Base-by-base conservation (phyloP, 2,329 filamentous ascomycete genomes). In the Botrytis aclada region DNA sequence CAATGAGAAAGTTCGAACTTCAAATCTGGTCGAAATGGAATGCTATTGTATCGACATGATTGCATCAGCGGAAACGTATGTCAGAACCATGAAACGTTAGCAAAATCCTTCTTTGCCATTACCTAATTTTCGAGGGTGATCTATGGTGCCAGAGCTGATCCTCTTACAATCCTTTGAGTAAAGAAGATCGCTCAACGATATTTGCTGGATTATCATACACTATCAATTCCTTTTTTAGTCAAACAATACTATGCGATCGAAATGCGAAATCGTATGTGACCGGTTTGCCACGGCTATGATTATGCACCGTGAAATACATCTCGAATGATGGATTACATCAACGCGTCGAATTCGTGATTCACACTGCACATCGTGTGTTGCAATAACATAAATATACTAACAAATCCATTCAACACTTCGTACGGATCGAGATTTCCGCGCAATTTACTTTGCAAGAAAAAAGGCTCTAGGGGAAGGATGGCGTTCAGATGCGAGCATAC, bases 251-350 rank as follows among this genome's bases (percentile, higher is more conserved):
- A 74, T 39, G 14, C 43, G 51, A 6, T 71, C 61, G 78, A 85
- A 87, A 74, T 86, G 85, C 58, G 84, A 80, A 62, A 87, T 85
- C 0, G 84, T 86, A 14, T 82, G 76, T 41, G 83, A 74, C 7
- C 79, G 74, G 74, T 83, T 82, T n/a, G 81, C 81, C 1, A 83
- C 78, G 0, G 79, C 78, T 45, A 83, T 78, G n/a, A 91, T 84
- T 3, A 89, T 91, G 77, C 87, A 86, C 82, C 82, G 3, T 80
- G 79, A 77, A 91, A 89, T 45, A 45, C 83, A 47, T 84, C 82
- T 2, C 85, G 83, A 72, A 90, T 85, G 32, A 90, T 81, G 14
- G 82, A 81, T 76, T 89, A 86, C 80, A 90, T 87, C 25, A 84
- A 80, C 60, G 84, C 82, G 74, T 90, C 88, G 0, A 88, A 89